Evolutionary conservation across 148 eudicot species (phyloP), one percentile per base, ranked within the genome.

Genomic region (Arctostaphylos glauca): DNA sequence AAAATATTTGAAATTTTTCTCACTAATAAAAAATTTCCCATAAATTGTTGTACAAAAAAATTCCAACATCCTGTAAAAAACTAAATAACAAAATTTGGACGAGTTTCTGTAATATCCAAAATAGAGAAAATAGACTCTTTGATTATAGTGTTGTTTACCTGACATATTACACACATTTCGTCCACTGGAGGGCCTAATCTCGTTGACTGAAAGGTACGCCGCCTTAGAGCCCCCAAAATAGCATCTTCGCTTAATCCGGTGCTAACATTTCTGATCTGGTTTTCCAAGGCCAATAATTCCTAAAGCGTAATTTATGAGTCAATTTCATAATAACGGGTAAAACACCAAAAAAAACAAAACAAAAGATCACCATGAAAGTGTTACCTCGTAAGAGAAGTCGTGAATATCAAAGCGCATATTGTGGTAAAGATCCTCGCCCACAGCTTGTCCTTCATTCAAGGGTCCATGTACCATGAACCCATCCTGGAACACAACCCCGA

Each of bases 371-470:
- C 46, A 44, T 73, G 52, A 8, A 46, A 66, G 43, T 31, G 79
- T 84, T 82, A 91, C 98, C 94, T 93, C 97, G 67, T 95, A 94
- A 64, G 98, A 96, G 98, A 96, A 94, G 92, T 92, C 93, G 87
- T 94, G 98, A 50, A 94, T 90, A 82, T 96, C 98, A 31, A 96
- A 90, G 25, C 98, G 88, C 98, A 96, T 92, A 82, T 96, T 98
- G 86, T 95, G 89, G 58, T 96, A 94, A 13, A 66, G 15, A 31
- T 66, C 43, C 54, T 9, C 10, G 54, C 54, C 2, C 54, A 50
- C 2, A 66, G 25, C 21, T 16, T 54, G 19, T 55, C 4, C 19
- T 21, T 21, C 31, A 60, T 5, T 18, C 67, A 3, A 5, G 25
- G 67, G 67, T 9, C 10, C 12, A 3, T 66, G 43, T 23, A 10